Evolutionary conservation across 2,329 filamentous ascomycete species (phyloP).

Genomic region (Alternaria triticimaculans): DNA sequence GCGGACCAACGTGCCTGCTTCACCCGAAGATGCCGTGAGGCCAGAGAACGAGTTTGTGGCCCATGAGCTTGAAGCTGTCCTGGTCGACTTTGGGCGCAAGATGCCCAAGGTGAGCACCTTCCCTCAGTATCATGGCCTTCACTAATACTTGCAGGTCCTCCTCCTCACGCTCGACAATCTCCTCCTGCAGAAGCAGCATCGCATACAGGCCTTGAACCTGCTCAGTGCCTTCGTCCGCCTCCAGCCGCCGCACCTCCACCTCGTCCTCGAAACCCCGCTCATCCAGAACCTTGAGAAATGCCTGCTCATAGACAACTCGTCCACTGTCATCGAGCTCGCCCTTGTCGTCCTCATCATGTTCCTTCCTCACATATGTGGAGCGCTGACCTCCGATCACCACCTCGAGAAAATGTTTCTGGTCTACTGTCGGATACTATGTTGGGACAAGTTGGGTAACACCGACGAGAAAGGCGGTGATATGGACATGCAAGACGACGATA

Average conservation of each 20-base stretch:
- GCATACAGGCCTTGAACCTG: constrained; percentile 69
- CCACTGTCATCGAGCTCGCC: constrained; percentile 76
- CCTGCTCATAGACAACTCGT: constrained; percentile 78
- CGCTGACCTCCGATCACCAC: constrained; percentile 65
- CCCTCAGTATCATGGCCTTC: background rate
- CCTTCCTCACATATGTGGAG: constrained; percentile 78
- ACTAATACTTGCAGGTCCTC: constrained; percentile 61
- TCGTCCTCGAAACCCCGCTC: constrained; percentile 73
- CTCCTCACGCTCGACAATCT: constrained; percentile 70
- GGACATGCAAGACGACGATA: constrained; percentile 33
- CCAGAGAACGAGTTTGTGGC: constrained; percentile 56
- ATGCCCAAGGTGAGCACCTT: constrained; percentile 63
- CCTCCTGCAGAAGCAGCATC: constrained; percentile 68
- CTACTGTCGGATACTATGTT: constrained; percentile 80
- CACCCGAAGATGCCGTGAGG: constrained; percentile 48
- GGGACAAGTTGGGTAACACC: constrained; percentile 64
- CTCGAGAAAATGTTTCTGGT: constrained; percentile 80
- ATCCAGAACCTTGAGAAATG: constrained; percentile 76
- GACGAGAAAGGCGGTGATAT: constrained; percentile 15
- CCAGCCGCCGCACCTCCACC: constrained; percentile 80
- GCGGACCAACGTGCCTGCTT: constrained; percentile 48
- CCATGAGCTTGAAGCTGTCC: constrained; percentile 60
- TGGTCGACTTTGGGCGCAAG: constrained; percentile 67
- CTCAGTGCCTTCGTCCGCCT: constrained; percentile 75
- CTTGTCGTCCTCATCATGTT: constrained; percentile 81